Evolutionary conservation across 768 basidiomycete species (phyloP), one percentile per base, ranked within the genome.

Genomic region (Hygrophorus pudorinus): DNA sequence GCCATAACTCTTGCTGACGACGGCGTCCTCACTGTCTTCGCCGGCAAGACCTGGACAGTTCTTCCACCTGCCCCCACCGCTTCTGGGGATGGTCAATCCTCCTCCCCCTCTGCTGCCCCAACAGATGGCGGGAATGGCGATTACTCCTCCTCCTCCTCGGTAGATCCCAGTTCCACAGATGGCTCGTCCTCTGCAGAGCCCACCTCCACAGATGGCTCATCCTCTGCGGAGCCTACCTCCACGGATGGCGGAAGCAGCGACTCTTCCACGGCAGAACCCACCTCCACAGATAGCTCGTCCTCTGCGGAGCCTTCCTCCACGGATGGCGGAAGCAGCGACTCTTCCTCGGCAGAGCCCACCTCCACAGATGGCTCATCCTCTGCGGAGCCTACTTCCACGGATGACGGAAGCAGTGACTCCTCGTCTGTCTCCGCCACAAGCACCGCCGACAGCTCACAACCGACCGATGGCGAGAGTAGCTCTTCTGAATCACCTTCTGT

Each of bases 261-360:
- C 14, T 17, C 18, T 20, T 14, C 37, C 11, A 7, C 18, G 3
- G 24, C 14, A 17, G 13, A 17, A 2, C 35, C 27, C 28, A 41
- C 16, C 3, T 18, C 44, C 17, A 21, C 38, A 39, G 48, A 31
- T 47, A 9, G 43, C 33, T 45, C 43, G 46, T 31, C n/a, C 33
- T 21, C n/a, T 48, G 28, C 43, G 39, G 20, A 44, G 45, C 33
- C 20, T 24, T 10, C 47, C 34, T 11, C 28, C 13, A 3, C 21
- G 31, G 41, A 34, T 20, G 41, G 21, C 14, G 21, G 20, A 24
- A 27, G 20, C 13, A 20, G 18, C 20, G 11, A n/a, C 21, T 12
- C 20, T 30, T 12, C 30, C 28, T 13, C 8, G 7, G 41, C 41
- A 18, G 41, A 42, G 41, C 14, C 41, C 27, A 42, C 41, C 16